Evolutionary conservation across 1,139 yeast genomes (phyloP).

Genomic region (Pneumocystis canis): DNA sequence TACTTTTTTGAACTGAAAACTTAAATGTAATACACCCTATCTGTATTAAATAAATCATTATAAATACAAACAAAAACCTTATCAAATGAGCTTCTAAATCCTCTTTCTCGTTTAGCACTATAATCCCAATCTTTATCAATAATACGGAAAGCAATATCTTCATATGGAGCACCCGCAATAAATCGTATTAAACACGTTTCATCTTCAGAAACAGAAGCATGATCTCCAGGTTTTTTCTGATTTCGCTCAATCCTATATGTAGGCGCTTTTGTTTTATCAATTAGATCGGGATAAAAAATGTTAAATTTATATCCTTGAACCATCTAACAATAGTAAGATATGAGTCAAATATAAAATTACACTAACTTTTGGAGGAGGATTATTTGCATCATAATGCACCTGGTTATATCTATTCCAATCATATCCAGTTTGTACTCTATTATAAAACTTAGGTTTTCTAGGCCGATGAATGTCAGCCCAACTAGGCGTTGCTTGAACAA

Average conservation of each 20-base stretch:
- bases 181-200: slow-evolving; percentile 24
- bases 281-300: slow-evolving; percentile 25
- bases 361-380: slow-evolving; percentile 26
- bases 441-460: slow-evolving; percentile 23
- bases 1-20: slow-evolving; percentile 25
- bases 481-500: background rate
- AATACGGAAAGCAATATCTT: slow-evolving; percentile 26
- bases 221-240: slow-evolving; percentile 9
- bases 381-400: slow-evolving; percentile 24
- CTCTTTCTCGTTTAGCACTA: slow-evolving; percentile 21
- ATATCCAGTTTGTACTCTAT: slow-evolving; percentile 25
- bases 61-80: slow-evolving; percentile 12
- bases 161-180: slow-evolving; percentile 25
- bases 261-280: slow-evolving; percentile 21
- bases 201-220: slow-evolving; percentile 9
- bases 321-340: slow-evolving; percentile 5
- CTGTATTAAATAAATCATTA: background rate
- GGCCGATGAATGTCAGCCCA: slow-evolving; percentile 8
- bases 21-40: slow-evolving; percentile 23
- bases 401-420: slow-evolving; percentile 29
- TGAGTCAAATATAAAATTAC: background rate
- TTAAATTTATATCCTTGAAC: slow-evolving; percentile 30
- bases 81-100: slow-evolving; percentile 24
- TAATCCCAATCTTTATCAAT: slow-evolving; percentile 28
- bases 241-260: slow-evolving; percentile 22